Percentiles rank a stretch among this genome's conserved stretches.
phyloP scores from a whole-genome alignment of 371 early-diverging fungal species.

The Parasitella parasitica region DNA sequence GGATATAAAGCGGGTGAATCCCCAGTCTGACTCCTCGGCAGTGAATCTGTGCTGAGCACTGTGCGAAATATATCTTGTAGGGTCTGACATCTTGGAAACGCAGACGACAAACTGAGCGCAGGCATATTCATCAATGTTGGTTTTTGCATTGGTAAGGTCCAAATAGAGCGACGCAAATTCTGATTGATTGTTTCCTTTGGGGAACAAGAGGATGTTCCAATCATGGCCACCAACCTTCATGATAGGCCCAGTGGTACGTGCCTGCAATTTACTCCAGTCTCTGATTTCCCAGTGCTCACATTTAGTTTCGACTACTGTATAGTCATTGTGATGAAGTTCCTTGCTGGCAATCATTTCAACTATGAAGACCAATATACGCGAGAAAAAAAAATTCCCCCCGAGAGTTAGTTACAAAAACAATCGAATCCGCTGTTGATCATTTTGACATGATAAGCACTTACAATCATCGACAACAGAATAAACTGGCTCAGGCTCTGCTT shows the following conservation, averaged over 20 bases:
- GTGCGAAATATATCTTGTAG: conserved; percentile 54
- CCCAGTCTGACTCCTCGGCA: conserved; percentile 88
- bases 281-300: conserved; percentile 53
- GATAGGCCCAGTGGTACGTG: conserved; percentile 53
- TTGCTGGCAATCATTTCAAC: conserved; percentile 28
- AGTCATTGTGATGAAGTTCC: conserved; percentile 39
- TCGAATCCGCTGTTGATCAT: no score
- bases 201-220: conserved; percentile 86
- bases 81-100: conserved; percentile 72
- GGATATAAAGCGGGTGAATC: conserved; percentile 80
- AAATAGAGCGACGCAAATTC: conserved; percentile 79
- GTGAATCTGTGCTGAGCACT: conserved; percentile 81
- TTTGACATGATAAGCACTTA: conserved; percentile 5
- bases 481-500: conserved; percentile 11
- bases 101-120: conserved; percentile 84
- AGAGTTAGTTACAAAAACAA: not conserved
- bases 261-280: conserved; percentile 47
- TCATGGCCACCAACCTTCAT: conserved; percentile 58
- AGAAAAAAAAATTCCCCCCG: no score
- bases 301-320: conserved; percentile 45
- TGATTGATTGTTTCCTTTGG: conserved; percentile 76
- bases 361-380: not conserved
- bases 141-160: conserved; percentile 76
- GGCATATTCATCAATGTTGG: conserved; percentile 58
- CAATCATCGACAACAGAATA: conserved; percentile 18